phyloP scores from a whole-genome alignment of 305 asterid genomes.

The Solanum hybrid region DNA sequence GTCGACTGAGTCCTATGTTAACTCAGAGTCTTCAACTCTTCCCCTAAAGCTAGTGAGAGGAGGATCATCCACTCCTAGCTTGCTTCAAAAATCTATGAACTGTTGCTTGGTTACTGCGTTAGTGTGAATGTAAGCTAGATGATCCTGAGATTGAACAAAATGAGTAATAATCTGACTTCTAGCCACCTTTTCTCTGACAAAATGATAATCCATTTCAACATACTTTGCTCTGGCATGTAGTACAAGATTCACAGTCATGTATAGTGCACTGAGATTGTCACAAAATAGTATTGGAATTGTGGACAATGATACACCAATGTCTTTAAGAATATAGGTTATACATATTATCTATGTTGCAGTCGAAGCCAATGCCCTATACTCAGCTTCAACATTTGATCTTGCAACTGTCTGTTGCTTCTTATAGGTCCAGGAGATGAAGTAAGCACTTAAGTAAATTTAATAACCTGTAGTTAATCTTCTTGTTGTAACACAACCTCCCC shows the following conservation, averaged over 20 bases:
- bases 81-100: background rate
- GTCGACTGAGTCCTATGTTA: background rate
- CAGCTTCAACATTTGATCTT: background rate
- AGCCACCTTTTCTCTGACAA: background rate
- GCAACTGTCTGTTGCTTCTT: background rate
- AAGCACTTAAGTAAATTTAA: background rate
- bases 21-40: background rate
- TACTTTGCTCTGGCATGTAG: background rate
- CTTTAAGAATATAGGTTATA: background rate
- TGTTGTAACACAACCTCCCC: background rate
- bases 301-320: background rate
- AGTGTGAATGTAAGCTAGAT: background rate
- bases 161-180: background rate
- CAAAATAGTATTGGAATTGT: background rate
- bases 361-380: background rate
- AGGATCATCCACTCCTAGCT: background rate
- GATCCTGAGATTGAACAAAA: background rate
- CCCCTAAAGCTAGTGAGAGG: background rate
- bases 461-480: background rate
- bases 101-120: background rate
- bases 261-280: background rate
- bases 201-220: background rate
- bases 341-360: background rate
- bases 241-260: background rate
- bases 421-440: background rate